Conservation (phyloP, 2,329 filamentous ascomycete genomes). For the Cercospora sesami region DNA sequence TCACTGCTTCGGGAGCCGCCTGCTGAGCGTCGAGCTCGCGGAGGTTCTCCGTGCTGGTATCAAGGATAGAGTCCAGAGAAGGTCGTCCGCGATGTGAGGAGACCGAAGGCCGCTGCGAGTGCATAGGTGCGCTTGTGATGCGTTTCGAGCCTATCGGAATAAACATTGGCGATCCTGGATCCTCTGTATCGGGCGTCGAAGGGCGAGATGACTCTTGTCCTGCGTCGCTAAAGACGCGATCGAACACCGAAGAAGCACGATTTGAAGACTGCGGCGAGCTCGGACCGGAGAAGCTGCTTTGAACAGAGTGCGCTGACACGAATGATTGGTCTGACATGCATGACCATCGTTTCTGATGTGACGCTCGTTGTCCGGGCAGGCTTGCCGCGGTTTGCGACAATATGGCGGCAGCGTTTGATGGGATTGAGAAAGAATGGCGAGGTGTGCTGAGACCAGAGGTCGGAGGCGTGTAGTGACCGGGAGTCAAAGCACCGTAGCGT, state of each 20-base stretch:
- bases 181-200: conserved; percentile 75
- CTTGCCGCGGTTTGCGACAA: conserved; percentile 64
- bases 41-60: conserved; percentile 35
- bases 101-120: conserved; percentile 25
- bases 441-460: conserved; percentile 41
- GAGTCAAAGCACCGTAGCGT: conserved; percentile 60
- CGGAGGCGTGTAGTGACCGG: conserved; percentile 51
- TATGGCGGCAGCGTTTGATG: conserved; percentile 56
- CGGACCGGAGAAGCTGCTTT: conserved; percentile 68
- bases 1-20: conserved; percentile 27
- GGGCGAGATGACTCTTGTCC: conserved; percentile 68
- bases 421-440: conserved; percentile 46
- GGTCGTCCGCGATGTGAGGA: conserved; percentile 25
- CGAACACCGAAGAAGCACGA: conserved; percentile 74
- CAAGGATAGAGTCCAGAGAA: conserved; percentile 36
- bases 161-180: conserved; percentile 60
- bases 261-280: conserved; percentile 75
- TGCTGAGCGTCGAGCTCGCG: conserved; percentile 27
- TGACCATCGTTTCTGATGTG: conserved; percentile 61
- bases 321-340: conserved; percentile 63
- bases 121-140: conserved; percentile 49
- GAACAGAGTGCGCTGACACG: conserved; percentile 61
- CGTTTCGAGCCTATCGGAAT: conserved; percentile 61
- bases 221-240: conserved; percentile 62
- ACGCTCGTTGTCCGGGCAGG: conserved; percentile 51